Percentiles rank a stretch among this genome's conserved stretches.
Evolutionary conservation across 106 monocot genomes (phyloP).

Genomic region (Xerophyta viscosa): DNA sequence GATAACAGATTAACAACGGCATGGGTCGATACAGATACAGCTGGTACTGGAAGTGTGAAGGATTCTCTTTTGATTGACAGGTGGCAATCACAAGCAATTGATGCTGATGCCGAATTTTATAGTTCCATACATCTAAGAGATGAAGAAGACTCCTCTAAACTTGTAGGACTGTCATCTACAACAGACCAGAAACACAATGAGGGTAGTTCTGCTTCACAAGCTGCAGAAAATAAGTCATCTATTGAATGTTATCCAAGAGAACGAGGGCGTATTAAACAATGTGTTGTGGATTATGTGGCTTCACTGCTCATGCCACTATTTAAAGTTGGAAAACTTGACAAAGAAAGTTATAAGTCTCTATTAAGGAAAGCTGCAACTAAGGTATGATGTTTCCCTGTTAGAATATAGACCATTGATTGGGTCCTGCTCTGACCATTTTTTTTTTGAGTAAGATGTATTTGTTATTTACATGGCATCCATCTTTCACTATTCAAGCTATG

Average conservation of each 20-base stretch:
- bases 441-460: too few species aligned
- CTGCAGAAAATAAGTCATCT: conserved; percentile 45
- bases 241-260: conserved; percentile 54
- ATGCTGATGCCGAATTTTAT: conserved; percentile 73
- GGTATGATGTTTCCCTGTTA: conserved; percentile 21
- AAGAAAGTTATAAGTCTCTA: conserved; percentile 84
- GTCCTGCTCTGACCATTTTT: too few species aligned
- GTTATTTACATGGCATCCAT: too few species aligned
- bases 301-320: conserved; percentile 91
- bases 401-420: too few species aligned
- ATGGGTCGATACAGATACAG: conserved; percentile 86
- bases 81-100: conserved; percentile 95
- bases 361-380: conserved; percentile 95
- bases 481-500: too few species aligned
- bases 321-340: conserved; percentile 80
- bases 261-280: conserved; percentile 67
- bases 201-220: conserved; percentile 46
- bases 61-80: conserved; percentile 89
- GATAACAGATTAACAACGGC: conserved; percentile 69
- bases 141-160: conserved; percentile 49
- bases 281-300: conserved; percentile 81
- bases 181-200: conserved; percentile 24
- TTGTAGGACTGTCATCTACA: neutral
- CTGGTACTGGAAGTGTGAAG: conserved; percentile 73
- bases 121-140: conserved; percentile 38